Conservation (phyloP, 495 filamentous ascomycete species). For the Neurospora cerealis region DNA sequence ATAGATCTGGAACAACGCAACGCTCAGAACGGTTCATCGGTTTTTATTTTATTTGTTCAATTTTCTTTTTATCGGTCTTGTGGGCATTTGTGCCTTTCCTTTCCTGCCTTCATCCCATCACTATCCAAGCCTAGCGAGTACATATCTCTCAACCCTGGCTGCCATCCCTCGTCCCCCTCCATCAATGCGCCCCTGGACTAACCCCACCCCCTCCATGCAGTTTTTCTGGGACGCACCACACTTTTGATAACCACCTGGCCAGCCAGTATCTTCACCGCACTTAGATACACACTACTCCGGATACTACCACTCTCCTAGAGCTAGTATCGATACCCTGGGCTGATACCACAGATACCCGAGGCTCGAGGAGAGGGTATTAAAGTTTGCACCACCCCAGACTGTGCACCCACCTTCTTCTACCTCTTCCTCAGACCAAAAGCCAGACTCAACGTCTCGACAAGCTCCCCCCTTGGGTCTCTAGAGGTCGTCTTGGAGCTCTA, state of each 20-base stretch:
- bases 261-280: neutral
- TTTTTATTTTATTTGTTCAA: neutral
- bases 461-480: neutral
- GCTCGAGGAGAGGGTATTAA: neutral
- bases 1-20: neutral
- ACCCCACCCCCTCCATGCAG: neutral
- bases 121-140: neutral
- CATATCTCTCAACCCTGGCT: neutral
- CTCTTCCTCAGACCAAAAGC: neutral
- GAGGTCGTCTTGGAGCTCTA: neutral
- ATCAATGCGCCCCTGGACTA: neutral
- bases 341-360: neutral
- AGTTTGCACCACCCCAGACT: neutral
- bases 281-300: neutral
- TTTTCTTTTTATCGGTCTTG: neutral
- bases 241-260: neutral
- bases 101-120: neutral
- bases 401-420: neutral
- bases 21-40: neutral
- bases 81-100: neutral
- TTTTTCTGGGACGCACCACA: neutral
- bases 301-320: neutral
- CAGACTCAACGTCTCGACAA: neutral
- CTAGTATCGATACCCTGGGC: neutral
- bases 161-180: neutral